These are phyloP conservation scores for Abrus precatorius DNA, from an alignment of 306 rosid species.

Conservation along the genomic window DNA sequence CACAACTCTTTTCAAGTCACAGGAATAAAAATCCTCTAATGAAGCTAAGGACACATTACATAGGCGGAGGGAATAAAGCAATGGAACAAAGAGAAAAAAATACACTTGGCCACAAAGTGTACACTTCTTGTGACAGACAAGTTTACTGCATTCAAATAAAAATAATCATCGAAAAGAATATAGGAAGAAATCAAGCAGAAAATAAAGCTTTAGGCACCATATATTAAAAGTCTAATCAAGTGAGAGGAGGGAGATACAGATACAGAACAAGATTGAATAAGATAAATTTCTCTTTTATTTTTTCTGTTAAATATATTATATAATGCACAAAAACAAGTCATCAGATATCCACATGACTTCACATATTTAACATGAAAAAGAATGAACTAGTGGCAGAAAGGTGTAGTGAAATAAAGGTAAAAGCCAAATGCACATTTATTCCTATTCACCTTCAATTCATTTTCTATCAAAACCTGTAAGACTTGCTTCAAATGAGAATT, in stretches of 20 bases:
- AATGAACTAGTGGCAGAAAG: not conserved
- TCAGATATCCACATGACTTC: no score
- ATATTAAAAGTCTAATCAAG: not conserved
- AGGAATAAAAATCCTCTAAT: not conserved
- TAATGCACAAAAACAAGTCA: not conserved
- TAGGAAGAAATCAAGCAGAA: not conserved
- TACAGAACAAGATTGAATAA: not conserved
- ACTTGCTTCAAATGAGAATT: no score
- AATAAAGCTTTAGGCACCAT: not conserved
- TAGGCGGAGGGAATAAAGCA: not conserved
- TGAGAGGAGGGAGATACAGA: not conserved
- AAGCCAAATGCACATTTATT: not conserved
- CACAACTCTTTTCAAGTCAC: no score
- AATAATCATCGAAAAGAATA: not conserved
- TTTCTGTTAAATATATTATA: not conserved
- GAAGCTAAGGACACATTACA: not conserved
- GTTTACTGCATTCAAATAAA: not conserved
- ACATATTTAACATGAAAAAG: not conserved
- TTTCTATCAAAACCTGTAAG: no score
- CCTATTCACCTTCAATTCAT: no score
- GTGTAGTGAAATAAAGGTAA: not conserved
- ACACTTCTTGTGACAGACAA: conserved; percentile 10
- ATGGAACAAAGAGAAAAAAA: not conserved
- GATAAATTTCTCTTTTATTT: not conserved
- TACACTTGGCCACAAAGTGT: conserved; percentile 1